phyloP scores from a whole-genome alignment of 2,329 filamentous ascomycete species.

The Fusarium agapanthi region DNA sequence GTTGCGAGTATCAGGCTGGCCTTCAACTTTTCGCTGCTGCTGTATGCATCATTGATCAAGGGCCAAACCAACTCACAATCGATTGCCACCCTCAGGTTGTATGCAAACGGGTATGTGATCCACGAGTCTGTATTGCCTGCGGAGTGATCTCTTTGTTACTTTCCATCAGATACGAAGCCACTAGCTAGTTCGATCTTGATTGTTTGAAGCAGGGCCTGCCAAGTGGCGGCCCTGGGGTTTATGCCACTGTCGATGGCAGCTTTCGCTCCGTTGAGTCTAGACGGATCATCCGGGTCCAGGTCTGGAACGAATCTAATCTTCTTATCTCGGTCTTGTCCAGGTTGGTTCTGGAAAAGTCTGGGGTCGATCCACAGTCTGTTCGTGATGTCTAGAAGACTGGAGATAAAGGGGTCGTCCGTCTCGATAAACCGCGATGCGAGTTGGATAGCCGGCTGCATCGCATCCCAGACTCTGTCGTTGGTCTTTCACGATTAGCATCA shows the following conservation, averaged over 20 bases:
- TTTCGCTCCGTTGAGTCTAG: background rate
- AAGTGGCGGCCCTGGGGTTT: background rate
- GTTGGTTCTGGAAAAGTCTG: background rate
- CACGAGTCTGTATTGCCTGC: background rate
- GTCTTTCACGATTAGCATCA: constrained; percentile 8
- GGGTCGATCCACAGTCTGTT: constrained; percentile 33
- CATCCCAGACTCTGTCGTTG: constrained; percentile 43
- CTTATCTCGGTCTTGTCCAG: background rate
- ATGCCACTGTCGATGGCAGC: background rate
- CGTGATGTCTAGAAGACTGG: constrained; percentile 35
- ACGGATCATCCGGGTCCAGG: background rate
- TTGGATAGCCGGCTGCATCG: constrained; percentile 42
- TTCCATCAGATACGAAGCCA: constrained; percentile 4
- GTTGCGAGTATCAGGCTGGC: constrained; percentile 29
- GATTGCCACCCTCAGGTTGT: constrained; percentile 9
- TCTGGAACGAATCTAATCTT: constrained; percentile 17
- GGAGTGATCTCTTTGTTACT: background rate
- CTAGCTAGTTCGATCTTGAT: constrained; percentile 18
- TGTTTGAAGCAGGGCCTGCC: background rate
- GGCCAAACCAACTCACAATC: constrained; percentile 39
- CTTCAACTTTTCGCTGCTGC: constrained; percentile 40
- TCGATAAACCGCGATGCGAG: constrained; percentile 39
- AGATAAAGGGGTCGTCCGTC: constrained; percentile 30
- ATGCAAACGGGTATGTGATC: background rate
- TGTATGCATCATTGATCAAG: constrained; percentile 35